These are phyloP conservation scores for Podila horticola DNA, from an alignment of 192 early-diverging fungal species.

Conservation along the genomic window DNA sequence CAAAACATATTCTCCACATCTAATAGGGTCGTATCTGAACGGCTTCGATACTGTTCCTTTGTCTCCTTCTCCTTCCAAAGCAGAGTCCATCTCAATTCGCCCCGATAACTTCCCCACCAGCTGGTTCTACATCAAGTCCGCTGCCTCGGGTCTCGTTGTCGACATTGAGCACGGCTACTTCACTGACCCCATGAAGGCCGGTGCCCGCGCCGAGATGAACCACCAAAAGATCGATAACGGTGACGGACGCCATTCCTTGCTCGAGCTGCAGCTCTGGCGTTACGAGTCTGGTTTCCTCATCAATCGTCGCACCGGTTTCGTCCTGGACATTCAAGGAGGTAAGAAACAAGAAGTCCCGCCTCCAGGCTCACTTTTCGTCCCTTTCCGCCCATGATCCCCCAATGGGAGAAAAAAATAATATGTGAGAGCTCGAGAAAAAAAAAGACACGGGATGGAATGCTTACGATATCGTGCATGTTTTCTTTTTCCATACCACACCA, in stretches of 20 bases:
- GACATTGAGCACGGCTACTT: slow-evolving; percentile 51
- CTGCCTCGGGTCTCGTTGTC: slow-evolving; percentile 43
- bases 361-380: neutral
- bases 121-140: slow-evolving; percentile 54
- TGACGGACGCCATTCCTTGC: slow-evolving; percentile 40
- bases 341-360: neutral
- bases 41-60: slow-evolving; percentile 17
- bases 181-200: slow-evolving; percentile 52
- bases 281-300: slow-evolving; percentile 54
- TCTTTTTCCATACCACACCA: neutral
- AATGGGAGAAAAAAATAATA: neutral
- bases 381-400: neutral
- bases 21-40: slow-evolving; percentile 23
- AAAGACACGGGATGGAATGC: neutral
- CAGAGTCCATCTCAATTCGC: slow-evolving; percentile 47
- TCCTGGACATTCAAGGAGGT: slow-evolving; percentile 52
- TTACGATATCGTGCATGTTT: neutral
- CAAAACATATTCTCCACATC: too few relatives aligned
- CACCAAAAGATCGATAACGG: slow-evolving; percentile 48
- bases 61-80: slow-evolving; percentile 44
- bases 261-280: slow-evolving; percentile 54
- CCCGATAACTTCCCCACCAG: slow-evolving; percentile 48
- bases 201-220: slow-evolving; percentile 53
- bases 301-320: slow-evolving; percentile 49
- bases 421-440: neutral